A percentile compares a stretch with the other conserved stretches of the same genome.
These are phyloP conservation scores for Lactarius akahatsu DNA, from an alignment of 768 basidiomycete genomes.

Conservation along the genomic window DNA sequence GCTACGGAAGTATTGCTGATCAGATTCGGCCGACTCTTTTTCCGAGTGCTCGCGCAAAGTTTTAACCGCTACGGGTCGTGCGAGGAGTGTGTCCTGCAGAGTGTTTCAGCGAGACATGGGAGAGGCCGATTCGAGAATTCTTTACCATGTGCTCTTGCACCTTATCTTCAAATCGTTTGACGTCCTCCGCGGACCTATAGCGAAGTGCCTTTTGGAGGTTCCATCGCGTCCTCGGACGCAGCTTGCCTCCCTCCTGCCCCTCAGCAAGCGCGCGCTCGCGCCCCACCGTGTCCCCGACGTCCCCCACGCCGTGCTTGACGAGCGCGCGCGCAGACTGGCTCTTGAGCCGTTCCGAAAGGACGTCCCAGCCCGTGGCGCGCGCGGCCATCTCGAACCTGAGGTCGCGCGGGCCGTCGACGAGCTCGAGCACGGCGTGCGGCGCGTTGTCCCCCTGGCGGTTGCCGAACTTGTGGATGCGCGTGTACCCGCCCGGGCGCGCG, in stretches of 20 bases:
- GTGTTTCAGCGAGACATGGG: not conserved
- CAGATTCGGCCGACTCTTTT: slow-evolving; percentile 16
- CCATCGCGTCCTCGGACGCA: slow-evolving; percentile 68
- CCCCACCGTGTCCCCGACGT: slow-evolving; percentile 48
- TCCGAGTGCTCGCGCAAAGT: slow-evolving; percentile 19
- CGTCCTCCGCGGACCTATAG: slow-evolving; percentile 51
- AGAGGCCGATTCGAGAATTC: slow-evolving; percentile 33
- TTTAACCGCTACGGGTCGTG: slow-evolving; percentile 28
- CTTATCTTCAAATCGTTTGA: slow-evolving; percentile 51
- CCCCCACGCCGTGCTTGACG: slow-evolving; percentile 51
- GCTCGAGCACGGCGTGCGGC: slow-evolving; percentile 84
- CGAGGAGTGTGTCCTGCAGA: slow-evolving; percentile 26
- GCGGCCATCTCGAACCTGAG: slow-evolving; percentile 87
- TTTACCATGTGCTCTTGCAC: slow-evolving; percentile 63
- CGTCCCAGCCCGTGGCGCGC: slow-evolving; percentile 82
- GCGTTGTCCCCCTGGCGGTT: slow-evolving; percentile 90
- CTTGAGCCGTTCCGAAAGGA: slow-evolving; percentile 57
- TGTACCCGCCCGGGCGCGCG: slow-evolving; percentile 87
- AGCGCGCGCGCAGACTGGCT: slow-evolving; percentile 45
- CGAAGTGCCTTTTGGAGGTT: slow-evolving; percentile 73
- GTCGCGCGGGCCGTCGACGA: slow-evolving; percentile 94
- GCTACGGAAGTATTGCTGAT: slow-evolving; percentile 28
- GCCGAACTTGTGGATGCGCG: slow-evolving; percentile 90
- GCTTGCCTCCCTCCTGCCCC: slow-evolving; percentile 41
- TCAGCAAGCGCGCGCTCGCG: slow-evolving; percentile 45